Percentiles rank a stretch among this genome's conserved stretches.
phyloP scores from a whole-genome alignment of 257 asterid species.

The Vinca minor region DNA sequence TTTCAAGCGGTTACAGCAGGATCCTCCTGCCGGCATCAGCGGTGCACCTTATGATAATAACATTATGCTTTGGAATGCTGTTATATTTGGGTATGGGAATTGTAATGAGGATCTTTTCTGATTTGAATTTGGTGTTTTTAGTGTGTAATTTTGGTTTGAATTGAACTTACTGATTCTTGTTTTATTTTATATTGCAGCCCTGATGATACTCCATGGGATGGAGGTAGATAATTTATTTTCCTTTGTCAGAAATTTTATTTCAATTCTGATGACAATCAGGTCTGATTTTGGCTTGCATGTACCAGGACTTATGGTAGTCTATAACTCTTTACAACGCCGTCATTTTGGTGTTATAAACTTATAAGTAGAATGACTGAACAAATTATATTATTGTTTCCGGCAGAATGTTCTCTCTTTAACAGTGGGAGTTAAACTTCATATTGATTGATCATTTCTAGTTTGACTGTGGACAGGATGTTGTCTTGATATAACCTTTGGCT shows the following conservation, averaged over 20 bases:
- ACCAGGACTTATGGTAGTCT: too few relatives aligned
- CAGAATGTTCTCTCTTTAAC: too few relatives aligned
- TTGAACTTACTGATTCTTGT: conserved; percentile 6
- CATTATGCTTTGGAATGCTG: conserved; percentile 93
- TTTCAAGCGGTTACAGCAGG: conserved; percentile 86
- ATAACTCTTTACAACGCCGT: too few relatives aligned
- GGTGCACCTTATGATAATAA: conserved; percentile 87
- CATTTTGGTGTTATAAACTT: too few relatives aligned
- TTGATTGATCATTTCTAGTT: neutral
- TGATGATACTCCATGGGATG: conserved; percentile 96
- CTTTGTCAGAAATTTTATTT: neutral
- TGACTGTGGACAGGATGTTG: neutral
- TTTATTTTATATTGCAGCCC: conserved; percentile 56
- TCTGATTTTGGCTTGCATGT: too few relatives aligned
- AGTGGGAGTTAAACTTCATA: too few relatives aligned
- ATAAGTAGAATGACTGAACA: too few relatives aligned
- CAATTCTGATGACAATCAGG: neutral
- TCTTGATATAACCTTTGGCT: neutral
- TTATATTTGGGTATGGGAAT: conserved; percentile 64
- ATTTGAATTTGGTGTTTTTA: neutral
- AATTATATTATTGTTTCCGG: too few relatives aligned
- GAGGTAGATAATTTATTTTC: conserved; percentile 46
- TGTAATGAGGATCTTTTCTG: neutral
- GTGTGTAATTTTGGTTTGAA: neutral
- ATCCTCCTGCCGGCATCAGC: conserved; percentile 93